Evolutionary conservation across 805 yeast genomes (phyloP).

Genomic region (Yamadazyma sp.): DNA sequence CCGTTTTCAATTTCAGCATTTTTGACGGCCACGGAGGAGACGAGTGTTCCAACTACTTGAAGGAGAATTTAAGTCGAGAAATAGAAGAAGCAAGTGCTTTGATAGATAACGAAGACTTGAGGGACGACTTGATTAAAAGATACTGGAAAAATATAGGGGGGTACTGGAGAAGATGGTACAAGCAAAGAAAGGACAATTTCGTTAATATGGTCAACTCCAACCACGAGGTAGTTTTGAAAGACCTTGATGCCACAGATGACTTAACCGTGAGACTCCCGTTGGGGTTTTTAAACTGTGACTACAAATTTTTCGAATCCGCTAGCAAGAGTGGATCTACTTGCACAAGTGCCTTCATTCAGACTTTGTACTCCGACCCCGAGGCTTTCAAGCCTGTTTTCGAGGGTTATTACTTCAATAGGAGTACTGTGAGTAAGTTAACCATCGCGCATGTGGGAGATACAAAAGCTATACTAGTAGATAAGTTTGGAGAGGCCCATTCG

Average conservation of each 20-base stretch:
- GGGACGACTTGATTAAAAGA: slow-evolving; percentile 46
- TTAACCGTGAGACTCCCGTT: slow-evolving; percentile 59
- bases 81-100: slow-evolving; percentile 47
- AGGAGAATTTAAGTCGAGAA: slow-evolving; percentile 49
- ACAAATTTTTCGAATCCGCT: slow-evolving; percentile 48
- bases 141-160: slow-evolving; percentile 68
- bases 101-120: slow-evolving; percentile 25
- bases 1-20: slow-evolving; percentile 63
- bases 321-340: slow-evolving; percentile 67
- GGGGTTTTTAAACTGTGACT: slow-evolving; percentile 66
- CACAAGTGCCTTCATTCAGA: slow-evolving; percentile 61
- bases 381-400: slow-evolving; percentile 29
- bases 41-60: slow-evolving; percentile 65
- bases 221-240: slow-evolving; percentile 18
- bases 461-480: slow-evolving; percentile 80
- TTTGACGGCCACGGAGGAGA: slow-evolving; percentile 96
- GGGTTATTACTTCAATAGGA: slow-evolving; percentile 60
- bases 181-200: slow-evolving; percentile 40
- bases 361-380: slow-evolving; percentile 35
- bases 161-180: slow-evolving; percentile 81
- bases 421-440: slow-evolving; percentile 62
- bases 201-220: slow-evolving; percentile 23
- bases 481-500: slow-evolving; percentile 73
- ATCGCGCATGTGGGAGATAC: slow-evolving; percentile 95
- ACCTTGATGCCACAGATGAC: slow-evolving; percentile 45